Base-by-base conservation (phyloP, 352 stramenopile genomes). In the Globisporangium sylvaticum region DNA sequence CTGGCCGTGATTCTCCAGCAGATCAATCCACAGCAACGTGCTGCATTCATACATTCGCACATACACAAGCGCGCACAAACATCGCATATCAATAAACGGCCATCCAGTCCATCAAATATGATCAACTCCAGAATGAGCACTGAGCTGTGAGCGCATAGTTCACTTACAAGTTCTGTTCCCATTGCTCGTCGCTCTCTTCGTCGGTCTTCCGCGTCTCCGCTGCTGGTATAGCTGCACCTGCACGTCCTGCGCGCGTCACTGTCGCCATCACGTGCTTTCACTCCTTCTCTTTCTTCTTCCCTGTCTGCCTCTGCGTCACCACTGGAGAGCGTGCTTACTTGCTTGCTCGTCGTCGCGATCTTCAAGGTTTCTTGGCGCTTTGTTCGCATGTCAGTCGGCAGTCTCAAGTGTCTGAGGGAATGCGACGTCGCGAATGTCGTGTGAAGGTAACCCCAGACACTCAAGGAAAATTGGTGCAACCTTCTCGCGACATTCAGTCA, bases 11-110 rank as follows among this genome's bases (percentile, higher is more conserved):
- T 24, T 65, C 37, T 70, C 65, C n/a, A 66, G 48, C 39, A 70
- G 37, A 48, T 70, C 65, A 7, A 70, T 58, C 65, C 65, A 70
- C 52, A 70, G 15, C 5, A 66, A 5, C 48, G 59, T 55, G 25
- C 65, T 70, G 27, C 31, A 53, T 46, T 3, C 4, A 25, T 25
- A 42, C 48, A 55, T 15, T 18, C n/a, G 25, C 18, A 64, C 2
- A 37, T 1, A 60, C 7, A 4, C 37, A 44, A 44, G 37, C 37
- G 34, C 56, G 50, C n/a, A 39, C 15, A 68, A n/a, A 50, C 22
- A 39, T 0, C 37, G n/a, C 25, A 14, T 2, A 6, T 66, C 1
- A 58, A 18, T 22, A 64, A 46, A 10, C 9, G 3, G 14, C 7
- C 27, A 31, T 14, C 4, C 15, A 39, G 6, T 14, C 15, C 24